These are phyloP conservation scores for Stagonosporopsis rhizophila DNA, from an alignment of 2,329 filamentous ascomycete species.

Conservation along the genomic window DNA sequence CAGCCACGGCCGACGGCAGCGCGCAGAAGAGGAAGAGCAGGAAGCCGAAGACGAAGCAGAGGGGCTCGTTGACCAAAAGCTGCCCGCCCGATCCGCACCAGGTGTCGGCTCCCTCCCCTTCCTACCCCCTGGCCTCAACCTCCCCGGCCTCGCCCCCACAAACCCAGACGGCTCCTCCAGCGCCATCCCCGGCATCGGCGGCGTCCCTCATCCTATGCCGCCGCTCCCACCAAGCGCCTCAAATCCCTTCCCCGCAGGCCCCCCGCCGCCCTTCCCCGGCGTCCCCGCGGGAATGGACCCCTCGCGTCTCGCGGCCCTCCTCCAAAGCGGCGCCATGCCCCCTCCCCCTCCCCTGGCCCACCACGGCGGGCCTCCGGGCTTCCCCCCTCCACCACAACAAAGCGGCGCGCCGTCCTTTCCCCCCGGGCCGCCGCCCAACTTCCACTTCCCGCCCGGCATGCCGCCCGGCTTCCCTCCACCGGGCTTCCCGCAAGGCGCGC, in stretches of 20 bases:
- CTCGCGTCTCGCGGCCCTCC: conserved; percentile 43
- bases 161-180: conserved; percentile 54
- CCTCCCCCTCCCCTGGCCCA: conserved; percentile 44
- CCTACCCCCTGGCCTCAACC: conserved; percentile 66
- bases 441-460: conserved; percentile 42
- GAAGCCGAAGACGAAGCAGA: conserved; percentile 94
- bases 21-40: conserved; percentile 91
- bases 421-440: conserved; percentile 49
- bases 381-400: conserved; percentile 31
- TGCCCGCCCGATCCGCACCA: conserved; percentile 66
- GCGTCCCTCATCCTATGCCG: conserved; percentile 38
- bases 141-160: conserved; percentile 43
- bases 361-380: conserved; percentile 32
- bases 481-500: conserved; percentile 19
- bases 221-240: conserved; percentile 31
- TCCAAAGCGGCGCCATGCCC: conserved; percentile 46
- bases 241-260: conserved; percentile 29
- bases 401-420: conserved; percentile 31
- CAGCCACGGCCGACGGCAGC: conserved; percentile 76
- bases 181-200: conserved; percentile 57
- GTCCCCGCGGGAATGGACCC: conserved; percentile 38
- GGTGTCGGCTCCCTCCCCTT: conserved; percentile 54
- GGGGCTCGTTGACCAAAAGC: conserved; percentile 88
- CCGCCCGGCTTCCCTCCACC: conserved; percentile 32
- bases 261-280: conserved; percentile 30